Conservation (phyloP, 2,329 filamentous ascomycete species). For the Verticillium nubilum region DNA sequence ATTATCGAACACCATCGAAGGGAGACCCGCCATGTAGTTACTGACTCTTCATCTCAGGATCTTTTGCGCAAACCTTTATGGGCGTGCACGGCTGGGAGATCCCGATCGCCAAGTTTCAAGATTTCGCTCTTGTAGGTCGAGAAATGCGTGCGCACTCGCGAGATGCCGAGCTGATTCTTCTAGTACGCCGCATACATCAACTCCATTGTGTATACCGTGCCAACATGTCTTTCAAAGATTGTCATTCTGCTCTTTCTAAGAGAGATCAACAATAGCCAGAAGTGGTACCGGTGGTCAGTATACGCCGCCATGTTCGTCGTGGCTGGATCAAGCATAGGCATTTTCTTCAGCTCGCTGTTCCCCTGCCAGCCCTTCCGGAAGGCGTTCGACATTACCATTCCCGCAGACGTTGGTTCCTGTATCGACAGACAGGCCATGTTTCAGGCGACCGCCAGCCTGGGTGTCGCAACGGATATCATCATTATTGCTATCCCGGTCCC, state of each 20-base stretch:
- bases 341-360: conserved; percentile 23
- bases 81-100: conserved; percentile 10
- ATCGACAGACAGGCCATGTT: conserved; percentile 38
- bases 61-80: neutral
- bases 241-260: conserved; percentile 12
- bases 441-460: conserved; percentile 37
- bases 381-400: conserved; percentile 17
- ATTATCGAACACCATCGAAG: no score
- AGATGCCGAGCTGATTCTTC: neutral
- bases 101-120: conserved; percentile 5
- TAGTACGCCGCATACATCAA: conserved; percentile 8
- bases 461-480: conserved; percentile 39
- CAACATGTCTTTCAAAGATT: conserved; percentile 10
- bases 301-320: conserved; percentile 9
- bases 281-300: conserved; percentile 9
- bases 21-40: neutral
- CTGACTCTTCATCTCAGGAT: neutral
- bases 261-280: conserved; percentile 6
- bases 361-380: conserved; percentile 22
- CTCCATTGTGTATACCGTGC: conserved; percentile 12
- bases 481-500: conserved; percentile 38
- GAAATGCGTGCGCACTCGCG: neutral
- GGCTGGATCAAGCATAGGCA: conserved; percentile 11
- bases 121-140: conserved; percentile 3
- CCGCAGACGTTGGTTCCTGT: conserved; percentile 22